Evolutionary conservation across 805 yeast species (phyloP).

Genomic region (Starmerella powellii): DNA sequence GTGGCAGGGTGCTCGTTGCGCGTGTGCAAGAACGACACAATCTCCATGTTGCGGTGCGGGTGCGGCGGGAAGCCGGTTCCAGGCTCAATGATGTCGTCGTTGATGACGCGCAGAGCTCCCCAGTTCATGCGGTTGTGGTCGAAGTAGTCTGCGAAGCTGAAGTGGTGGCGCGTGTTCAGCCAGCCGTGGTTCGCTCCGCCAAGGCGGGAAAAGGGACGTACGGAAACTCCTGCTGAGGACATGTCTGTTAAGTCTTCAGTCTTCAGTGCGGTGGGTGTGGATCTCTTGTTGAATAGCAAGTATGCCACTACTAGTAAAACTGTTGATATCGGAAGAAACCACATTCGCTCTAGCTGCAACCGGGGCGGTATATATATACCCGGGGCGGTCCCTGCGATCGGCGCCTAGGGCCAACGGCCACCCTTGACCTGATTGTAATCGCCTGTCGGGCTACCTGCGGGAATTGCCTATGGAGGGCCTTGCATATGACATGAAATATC

Average conservation of each 20-base stretch:
- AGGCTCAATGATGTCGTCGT: conserved; percentile 16
- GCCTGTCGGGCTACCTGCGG: no score
- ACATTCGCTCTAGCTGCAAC: not conserved
- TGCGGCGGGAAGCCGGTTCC: conserved; percentile 19
- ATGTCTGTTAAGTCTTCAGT: conserved; percentile 2
- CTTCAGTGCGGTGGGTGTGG: not conserved
- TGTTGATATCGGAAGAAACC: not conserved
- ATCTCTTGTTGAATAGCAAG: not conserved
- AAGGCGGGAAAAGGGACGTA: conserved; percentile 15
- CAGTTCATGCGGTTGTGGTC: conserved; percentile 18
- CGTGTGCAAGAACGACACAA: conserved; percentile 11
- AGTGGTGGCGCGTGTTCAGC: conserved; percentile 18
- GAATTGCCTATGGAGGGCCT: not conserved
- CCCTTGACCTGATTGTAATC: no score
- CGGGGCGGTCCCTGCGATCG: not conserved
- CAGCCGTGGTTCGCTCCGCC: conserved; percentile 19
- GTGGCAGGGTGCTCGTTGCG: conserved; percentile 15
- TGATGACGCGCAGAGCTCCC: conserved; percentile 20
- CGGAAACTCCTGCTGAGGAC: conserved; percentile 5
- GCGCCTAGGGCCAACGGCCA: no score
- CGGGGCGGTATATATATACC: not conserved
- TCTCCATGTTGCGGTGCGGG: conserved; percentile 20
- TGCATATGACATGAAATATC: not conserved
- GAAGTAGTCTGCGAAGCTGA: conserved; percentile 18
- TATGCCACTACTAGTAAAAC: not conserved